phyloP scores from a whole-genome alignment of 2,329 filamentous ascomycete genomes.

The Colletotrichum cereale region DNA sequence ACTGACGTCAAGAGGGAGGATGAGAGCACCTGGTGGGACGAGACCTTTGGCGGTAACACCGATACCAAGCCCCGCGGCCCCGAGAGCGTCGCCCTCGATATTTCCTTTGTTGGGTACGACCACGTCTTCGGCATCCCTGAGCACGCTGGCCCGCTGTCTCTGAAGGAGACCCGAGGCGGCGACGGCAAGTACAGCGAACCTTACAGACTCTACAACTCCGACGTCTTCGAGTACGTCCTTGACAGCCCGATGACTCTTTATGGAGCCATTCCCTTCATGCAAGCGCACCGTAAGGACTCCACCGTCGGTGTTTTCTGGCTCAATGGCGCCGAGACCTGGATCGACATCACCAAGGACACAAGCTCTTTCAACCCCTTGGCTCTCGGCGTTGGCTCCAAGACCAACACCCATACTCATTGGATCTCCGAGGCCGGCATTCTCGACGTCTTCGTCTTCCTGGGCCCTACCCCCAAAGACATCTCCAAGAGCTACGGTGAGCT shows the following conservation, averaged over 20 bases:
- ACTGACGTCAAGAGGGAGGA: constrained; percentile 65
- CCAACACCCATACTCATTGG: constrained; percentile 92
- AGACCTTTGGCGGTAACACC: constrained; percentile 94
- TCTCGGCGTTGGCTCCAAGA: constrained; percentile 76
- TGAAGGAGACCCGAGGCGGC: constrained; percentile 91
- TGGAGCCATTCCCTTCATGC: constrained; percentile 97
- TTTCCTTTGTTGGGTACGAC: constrained; percentile 90
- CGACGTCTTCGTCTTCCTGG: constrained; percentile 95
- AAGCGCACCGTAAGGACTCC: constrained; percentile 93
- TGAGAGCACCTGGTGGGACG: constrained; percentile 98
- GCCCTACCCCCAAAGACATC: constrained; percentile 86
- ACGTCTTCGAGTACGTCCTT: constrained; percentile 97
- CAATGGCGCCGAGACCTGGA: constrained; percentile 96
- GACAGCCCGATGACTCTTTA: constrained; percentile 99
- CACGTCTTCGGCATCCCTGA: constrained; percentile 96
- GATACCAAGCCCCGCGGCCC: constrained; percentile 96
- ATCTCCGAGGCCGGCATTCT: constrained; percentile 92
- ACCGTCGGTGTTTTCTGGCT: constrained; percentile 98
- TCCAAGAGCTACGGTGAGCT: constrained; percentile 87
- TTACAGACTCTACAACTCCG: constrained; percentile 94
- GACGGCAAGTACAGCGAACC: constrained; percentile 88
- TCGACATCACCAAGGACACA: constrained; percentile 90
- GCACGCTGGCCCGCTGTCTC: constrained; percentile 87
- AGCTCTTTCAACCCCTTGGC: constrained; percentile 80
- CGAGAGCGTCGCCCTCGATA: constrained; percentile 91